Evolutionary conservation across 2,329 filamentous ascomycete species (phyloP).

Genomic region (Fusarium bactridioides): DNA sequence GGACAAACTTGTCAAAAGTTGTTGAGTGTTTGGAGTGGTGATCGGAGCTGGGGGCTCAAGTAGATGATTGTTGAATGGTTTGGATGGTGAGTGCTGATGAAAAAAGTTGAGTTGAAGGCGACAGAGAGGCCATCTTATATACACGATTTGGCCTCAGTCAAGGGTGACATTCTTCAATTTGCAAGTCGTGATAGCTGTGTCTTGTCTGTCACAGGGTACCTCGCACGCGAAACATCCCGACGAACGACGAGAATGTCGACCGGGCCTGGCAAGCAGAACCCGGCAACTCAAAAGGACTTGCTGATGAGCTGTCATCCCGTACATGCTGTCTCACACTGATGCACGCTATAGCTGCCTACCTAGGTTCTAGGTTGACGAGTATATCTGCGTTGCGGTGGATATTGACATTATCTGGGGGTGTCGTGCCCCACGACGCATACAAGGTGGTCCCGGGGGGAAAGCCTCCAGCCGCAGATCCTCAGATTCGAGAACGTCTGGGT

Average conservation of each 20-base stretch:
- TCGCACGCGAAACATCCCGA: slow-evolving; percentile 31
- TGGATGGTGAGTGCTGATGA: slow-evolving; percentile 35
- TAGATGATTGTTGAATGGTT: slow-evolving; percentile 37
- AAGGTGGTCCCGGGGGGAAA: background rate
- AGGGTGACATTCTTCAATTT: slow-evolving; percentile 12
- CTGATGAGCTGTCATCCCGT: slow-evolving; percentile 35
- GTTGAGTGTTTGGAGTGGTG: slow-evolving; percentile 15
- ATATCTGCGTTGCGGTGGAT: slow-evolving; percentile 15
- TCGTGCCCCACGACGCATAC: background rate
- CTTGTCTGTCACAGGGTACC: slow-evolving; percentile 3
- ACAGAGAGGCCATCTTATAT: slow-evolving; percentile 37
- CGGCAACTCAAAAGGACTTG: slow-evolving; percentile 10
- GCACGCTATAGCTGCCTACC: slow-evolving; percentile 20
- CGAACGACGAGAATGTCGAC: background rate
- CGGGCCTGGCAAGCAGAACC: slow-evolving; percentile 16
- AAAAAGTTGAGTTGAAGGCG: slow-evolving; percentile 10
- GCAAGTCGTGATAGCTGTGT: slow-evolving; percentile 10
- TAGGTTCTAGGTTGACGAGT: slow-evolving; percentile 3
- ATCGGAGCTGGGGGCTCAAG: slow-evolving; percentile 33
- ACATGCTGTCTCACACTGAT: slow-evolving; percentile 35
- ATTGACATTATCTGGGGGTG: slow-evolving; percentile 19
- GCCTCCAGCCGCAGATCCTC: slow-evolving; percentile 10
- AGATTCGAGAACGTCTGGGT: slow-evolving; percentile 15
- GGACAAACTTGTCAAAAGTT: slow-evolving; percentile 28
- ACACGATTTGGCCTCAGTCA: slow-evolving; percentile 21